phyloP scores from a whole-genome alignment of 441 rosid species.

The Gossypium schwendimanii region DNA sequence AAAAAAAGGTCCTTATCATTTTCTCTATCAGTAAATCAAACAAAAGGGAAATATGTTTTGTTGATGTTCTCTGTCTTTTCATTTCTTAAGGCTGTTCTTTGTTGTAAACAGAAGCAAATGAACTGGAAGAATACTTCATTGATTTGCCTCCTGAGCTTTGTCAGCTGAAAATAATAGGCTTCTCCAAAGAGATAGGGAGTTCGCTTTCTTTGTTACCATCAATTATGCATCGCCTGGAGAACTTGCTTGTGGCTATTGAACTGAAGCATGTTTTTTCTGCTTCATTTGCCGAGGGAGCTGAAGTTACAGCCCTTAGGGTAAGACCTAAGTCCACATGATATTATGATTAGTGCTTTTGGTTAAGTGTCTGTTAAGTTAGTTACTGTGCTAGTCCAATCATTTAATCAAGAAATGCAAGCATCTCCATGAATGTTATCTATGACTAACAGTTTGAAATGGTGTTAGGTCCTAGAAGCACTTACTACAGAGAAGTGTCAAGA shows the following conservation, averaged over 20 bases:
- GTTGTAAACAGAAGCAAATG: slow-evolving; percentile 48
- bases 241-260: slow-evolving; percentile 89
- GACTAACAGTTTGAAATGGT: slow-evolving; percentile 24
- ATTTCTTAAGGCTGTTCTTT: slow-evolving; percentile 11
- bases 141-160: slow-evolving; percentile 88
- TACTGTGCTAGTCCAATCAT: slow-evolving; percentile 10
- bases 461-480: slow-evolving; percentile 85
- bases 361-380: slow-evolving; percentile 12
- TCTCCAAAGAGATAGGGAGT: slow-evolving; percentile 91
- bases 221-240: slow-evolving; percentile 84
- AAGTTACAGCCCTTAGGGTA: slow-evolving; percentile 70
- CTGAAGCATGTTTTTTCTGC: slow-evolving; percentile 59
- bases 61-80: neutral
- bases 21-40: slow-evolving; percentile 6
- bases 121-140: slow-evolving; percentile 69
- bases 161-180: slow-evolving; percentile 78
- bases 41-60: neutral
- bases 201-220: slow-evolving; percentile 88
- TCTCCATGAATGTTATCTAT: slow-evolving; percentile 9
- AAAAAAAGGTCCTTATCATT: neutral
- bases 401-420: neutral
- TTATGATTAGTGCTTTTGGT: slow-evolving; percentile 19
- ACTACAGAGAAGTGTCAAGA: slow-evolving; percentile 97
- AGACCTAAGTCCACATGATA: slow-evolving; percentile 18
- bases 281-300: slow-evolving; percentile 67